Conservation (phyloP, 345 rosid species). For the Hirschfeldia incana region DNA sequence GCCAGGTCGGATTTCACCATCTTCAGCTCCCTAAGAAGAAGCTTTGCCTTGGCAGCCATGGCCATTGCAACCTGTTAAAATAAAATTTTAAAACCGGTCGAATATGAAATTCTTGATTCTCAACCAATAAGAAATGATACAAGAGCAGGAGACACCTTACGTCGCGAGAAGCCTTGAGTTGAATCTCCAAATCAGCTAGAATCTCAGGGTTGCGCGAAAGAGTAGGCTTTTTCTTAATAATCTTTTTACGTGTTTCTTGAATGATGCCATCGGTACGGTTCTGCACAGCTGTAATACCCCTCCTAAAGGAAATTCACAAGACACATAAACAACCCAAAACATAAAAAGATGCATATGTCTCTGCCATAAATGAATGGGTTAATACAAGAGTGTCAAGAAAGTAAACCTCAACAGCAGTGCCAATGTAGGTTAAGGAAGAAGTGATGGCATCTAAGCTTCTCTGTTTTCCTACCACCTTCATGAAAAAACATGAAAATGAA, state of each 20-base stretch:
- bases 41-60: constrained; percentile 98
- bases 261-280: constrained; percentile 81
- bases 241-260: constrained; percentile 82
- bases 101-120: neutral
- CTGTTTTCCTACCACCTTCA: constrained; percentile 42
- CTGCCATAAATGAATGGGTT: too few relatives aligned
- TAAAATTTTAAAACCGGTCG: neutral
- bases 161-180: constrained; percentile 98
- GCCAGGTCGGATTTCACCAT: constrained; percentile 93
- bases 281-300: constrained; percentile 82
- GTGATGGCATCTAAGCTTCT: constrained; percentile 68
- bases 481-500: constrained; percentile 35
- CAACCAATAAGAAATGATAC: constrained; percentile 30
- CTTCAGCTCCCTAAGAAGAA: constrained; percentile 90
- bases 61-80: constrained; percentile 93
- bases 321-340: constrained; percentile 10
- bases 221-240: constrained; percentile 61
- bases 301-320: constrained; percentile 54
- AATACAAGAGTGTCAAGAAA: neutral
- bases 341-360: neutral
- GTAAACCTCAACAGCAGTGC: constrained; percentile 78
- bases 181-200: constrained; percentile 79
- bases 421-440: constrained; percentile 71
- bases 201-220: constrained; percentile 43
- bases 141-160: constrained; percentile 86